phyloP scores from a whole-genome alignment of 1,284 basidiomycete species.

The Sporisorium scitamineum region DNA sequence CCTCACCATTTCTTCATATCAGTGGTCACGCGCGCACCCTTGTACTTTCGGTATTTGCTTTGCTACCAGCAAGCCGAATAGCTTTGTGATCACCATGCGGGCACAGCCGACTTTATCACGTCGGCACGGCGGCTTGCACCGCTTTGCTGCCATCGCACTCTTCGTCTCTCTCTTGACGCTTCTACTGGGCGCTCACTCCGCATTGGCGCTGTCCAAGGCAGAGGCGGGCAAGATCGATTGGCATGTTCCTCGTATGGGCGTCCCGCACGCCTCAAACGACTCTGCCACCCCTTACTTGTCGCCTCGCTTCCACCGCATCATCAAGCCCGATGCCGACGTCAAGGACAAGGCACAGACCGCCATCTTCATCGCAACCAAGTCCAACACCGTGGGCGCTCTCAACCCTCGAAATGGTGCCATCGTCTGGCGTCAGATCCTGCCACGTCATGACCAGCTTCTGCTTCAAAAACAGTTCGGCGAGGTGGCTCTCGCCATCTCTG shows the following conservation, averaged over 20 bases:
- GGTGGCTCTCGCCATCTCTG: constrained; percentile 76
- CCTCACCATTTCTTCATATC: neutral
- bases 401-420: constrained; percentile 79
- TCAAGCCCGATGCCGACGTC: constrained; percentile 55
- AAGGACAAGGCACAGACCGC: constrained; percentile 71
- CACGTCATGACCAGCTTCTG: constrained; percentile 78
- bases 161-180: constrained; percentile 25
- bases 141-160: constrained; percentile 22
- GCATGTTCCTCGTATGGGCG: constrained; percentile 55
- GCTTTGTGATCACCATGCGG: constrained; percentile 20
- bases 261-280: constrained; percentile 41
- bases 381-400: constrained; percentile 83
- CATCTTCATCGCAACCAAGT: constrained; percentile 78
- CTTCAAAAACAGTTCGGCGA: constrained; percentile 76
- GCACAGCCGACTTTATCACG: constrained; percentile 21
- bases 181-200: constrained; percentile 12
- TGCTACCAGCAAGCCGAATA: neutral
- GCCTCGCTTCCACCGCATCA: constrained; percentile 69
- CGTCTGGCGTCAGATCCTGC: constrained; percentile 84
- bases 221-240: constrained; percentile 56
- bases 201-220: constrained; percentile 31
- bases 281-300: constrained; percentile 45
- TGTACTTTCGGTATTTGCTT: neutral
- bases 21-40: neutral
- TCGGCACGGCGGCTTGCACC: constrained; percentile 19